A percentile compares a stretch with the other conserved stretches of the same genome.
Conservation (phyloP, 768 basidiomycete genomes). For the Pleurotus salmoneostramineus region DNA sequence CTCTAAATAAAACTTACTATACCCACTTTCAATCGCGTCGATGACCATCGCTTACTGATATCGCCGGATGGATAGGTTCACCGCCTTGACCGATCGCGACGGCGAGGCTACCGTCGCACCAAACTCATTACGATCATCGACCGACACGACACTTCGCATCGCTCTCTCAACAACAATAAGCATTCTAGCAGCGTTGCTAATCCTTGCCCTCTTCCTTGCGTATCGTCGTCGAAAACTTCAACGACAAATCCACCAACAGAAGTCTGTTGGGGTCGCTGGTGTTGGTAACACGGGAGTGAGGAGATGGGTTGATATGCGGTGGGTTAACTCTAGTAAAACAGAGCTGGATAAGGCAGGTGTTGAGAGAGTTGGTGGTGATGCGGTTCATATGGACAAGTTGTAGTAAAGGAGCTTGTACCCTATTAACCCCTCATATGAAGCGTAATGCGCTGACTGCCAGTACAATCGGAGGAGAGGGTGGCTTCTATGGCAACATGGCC, state of each 20-base stretch:
- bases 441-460: too few species aligned
- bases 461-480: too few species aligned
- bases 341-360: not conserved
- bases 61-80: not conserved
- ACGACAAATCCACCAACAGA: not conserved
- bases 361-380: too few species aligned
- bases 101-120: not conserved
- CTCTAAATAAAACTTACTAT: not conserved
- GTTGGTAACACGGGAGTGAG: not conserved
- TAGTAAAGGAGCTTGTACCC: too few species aligned
- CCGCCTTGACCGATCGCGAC: not conserved
- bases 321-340: not conserved
- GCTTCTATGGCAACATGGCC: conserved; percentile 44
- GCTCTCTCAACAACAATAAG: not conserved
- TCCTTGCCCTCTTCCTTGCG: not conserved
- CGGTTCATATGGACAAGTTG: too few species aligned
- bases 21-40: not conserved
- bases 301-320: not conserved
- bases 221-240: not conserved
- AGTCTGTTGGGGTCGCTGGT: not conserved
- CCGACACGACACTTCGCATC: not conserved
- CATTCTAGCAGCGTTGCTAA: not conserved
- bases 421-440: too few species aligned
- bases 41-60: not conserved
- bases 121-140: not conserved